phyloP scores from a whole-genome alignment of 2,329 filamentous ascomycete species.

The Fusarium coicis region DNA sequence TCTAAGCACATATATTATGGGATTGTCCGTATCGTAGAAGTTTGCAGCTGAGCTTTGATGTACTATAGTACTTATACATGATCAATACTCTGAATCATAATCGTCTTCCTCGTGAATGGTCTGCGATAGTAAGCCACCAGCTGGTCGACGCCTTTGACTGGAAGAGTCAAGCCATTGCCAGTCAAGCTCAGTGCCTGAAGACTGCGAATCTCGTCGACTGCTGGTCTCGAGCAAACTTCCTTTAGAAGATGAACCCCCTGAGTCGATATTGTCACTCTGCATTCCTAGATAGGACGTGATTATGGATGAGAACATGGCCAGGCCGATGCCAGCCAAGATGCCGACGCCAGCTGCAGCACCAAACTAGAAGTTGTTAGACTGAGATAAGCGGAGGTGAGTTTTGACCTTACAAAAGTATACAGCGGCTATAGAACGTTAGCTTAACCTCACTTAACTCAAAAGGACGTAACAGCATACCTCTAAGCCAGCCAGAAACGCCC shows the following conservation, averaged over 20 bases:
- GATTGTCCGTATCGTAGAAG: slow-evolving; percentile 10
- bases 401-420: slow-evolving; percentile 55
- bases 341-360: slow-evolving; percentile 75
- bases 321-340: slow-evolving; percentile 67
- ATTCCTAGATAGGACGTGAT: slow-evolving; percentile 64
- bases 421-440: slow-evolving; percentile 48
- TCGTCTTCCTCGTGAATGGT: slow-evolving; percentile 81
- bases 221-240: slow-evolving; percentile 23
- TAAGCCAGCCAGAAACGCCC: slow-evolving; percentile 47
- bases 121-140: slow-evolving; percentile 67
- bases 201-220: slow-evolving; percentile 31
- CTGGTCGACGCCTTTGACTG: slow-evolving; percentile 53
- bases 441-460: not conserved
- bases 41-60: not conserved
- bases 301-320: slow-evolving; percentile 67
- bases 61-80: not conserved
- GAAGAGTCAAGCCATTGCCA: slow-evolving; percentile 53
- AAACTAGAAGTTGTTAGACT: slow-evolving; percentile 53
- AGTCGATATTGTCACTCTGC: slow-evolving; percentile 42
- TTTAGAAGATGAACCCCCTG: slow-evolving; percentile 18
- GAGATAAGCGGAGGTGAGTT: accelerated
- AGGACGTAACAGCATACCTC: slow-evolving; percentile 46
- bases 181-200: slow-evolving; percentile 51
- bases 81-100: slow-evolving; percentile 62
- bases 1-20: slow-evolving; percentile 18